These are phyloP conservation scores for Rhododendron kiyosumense DNA, from an alignment of 148 eudicot genomes.

Conservation along the genomic window DNA sequence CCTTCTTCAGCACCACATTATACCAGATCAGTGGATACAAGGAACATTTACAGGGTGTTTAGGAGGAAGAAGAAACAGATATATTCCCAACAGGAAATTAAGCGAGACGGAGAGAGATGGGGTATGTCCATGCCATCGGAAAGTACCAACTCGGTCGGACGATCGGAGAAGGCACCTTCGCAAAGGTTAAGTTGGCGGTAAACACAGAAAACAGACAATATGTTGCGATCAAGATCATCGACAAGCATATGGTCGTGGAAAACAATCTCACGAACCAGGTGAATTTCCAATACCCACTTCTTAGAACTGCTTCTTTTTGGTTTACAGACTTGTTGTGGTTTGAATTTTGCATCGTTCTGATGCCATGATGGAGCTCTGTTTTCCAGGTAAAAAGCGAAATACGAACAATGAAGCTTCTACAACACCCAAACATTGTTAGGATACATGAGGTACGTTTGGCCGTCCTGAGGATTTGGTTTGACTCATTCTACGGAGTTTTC, in stretches of 20 bases:
- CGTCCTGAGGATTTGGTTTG: not conserved
- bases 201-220: slow-evolving; percentile 27
- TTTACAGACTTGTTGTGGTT: not conserved
- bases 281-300: not conserved
- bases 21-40: not conserved
- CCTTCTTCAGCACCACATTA: not conserved
- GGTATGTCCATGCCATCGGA: slow-evolving; percentile 27
- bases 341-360: not conserved
- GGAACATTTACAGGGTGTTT: not conserved
- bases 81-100: not conserved
- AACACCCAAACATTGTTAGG: slow-evolving; percentile 53
- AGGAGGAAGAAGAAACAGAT: not conserved
- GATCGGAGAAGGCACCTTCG: slow-evolving; percentile 56
- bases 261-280: slow-evolving; percentile 51
- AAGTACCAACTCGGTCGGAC: slow-evolving; percentile 47
- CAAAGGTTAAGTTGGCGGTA: slow-evolving; percentile 44
- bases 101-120: slow-evolving; percentile 18
- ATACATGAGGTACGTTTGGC: slow-evolving; percentile 35
- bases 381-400: slow-evolving; percentile 45
- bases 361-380: not conserved
- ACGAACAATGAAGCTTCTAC: slow-evolving; percentile 49
- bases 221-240: slow-evolving; percentile 58
- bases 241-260: slow-evolving; percentile 39
- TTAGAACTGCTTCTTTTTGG: not conserved
- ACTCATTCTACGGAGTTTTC: not conserved